Base-by-base conservation (phyloP, 352 stramenopile genomes). In the Phytophthora foliorum region DNA sequence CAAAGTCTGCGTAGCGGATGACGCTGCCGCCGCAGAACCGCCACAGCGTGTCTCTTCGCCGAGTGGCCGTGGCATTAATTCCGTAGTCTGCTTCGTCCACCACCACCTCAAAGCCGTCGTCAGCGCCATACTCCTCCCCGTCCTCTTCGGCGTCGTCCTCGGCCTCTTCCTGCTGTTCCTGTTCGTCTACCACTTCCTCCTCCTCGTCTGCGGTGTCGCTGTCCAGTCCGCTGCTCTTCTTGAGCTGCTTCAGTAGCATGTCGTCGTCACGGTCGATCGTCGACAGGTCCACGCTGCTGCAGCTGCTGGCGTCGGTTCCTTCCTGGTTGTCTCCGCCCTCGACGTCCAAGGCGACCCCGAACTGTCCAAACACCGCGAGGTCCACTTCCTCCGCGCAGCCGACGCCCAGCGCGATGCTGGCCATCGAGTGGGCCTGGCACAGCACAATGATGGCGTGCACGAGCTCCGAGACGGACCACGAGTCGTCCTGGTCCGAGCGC, bases 371-470 rank as follows among this genome's bases (percentile, higher is more conserved):
- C 19, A 93, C 75, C 24, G 75, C 72, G 14, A 96, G 62, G 34
- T 96, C 88, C 46, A 90, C 78, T 72, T 96, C 88, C 34, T 96
- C 88, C 0, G 78, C 84, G 29, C 84, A 91, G 13, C 88, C 88
- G 14, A 96, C 63, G 0, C 86, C 86, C 5, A 94, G 80, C 19
- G 88, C 80, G 51, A 96, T 92, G 69, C 84, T 90, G 19, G 80
- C 81, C 79, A 94, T 94, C 19, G 86, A 93, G 63, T 96, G 86
- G 25, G 90, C 88, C 61, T 91, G 84, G 60, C 88, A 94, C 39
- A 96, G 64, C 31, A 96, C 85, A 49, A 94, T 89, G 62, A 96
- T 93, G 6, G 89, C 89, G 57, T 96, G 89, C 32, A 95, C 89
- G 16, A 96, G 77, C 71, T 96, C 89, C 24, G 89, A 91, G 10